Evolutionary conservation across 2,329 filamentous ascomycete species (phyloP), one percentile per base, ranked within the genome.

Genomic region (Calonectria naviculata): DNA sequence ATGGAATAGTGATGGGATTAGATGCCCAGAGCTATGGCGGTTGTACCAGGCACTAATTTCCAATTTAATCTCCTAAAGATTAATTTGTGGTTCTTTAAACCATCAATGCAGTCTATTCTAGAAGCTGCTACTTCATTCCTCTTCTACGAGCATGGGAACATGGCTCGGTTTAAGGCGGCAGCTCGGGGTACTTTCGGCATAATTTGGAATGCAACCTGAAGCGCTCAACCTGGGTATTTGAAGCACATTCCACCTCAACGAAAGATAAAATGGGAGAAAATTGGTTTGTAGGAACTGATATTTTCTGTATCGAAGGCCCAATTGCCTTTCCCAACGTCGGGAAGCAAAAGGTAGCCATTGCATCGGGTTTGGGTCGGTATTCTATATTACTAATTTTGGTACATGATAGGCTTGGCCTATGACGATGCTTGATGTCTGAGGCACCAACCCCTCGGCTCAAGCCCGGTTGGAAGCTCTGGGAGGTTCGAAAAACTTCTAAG

Each of bases 401-500:
- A 73, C 78, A 78, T 76, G 46, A 60, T 58, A 65, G 44, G 67
- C 24, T 52, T 76, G 76, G 80, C 71, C 76, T 76, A 80, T 80
- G 78, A 80, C 78, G 76, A 76, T 71, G 73, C 73, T 78, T 74
- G 75, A 67, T 78, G 79, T 75, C 76, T 79, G 71, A 80, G 77
- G 76, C 75, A 77, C 38, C 75, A 71, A 67, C 52, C 9, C 49
- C 52, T 68, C 73, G 77, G 78, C 75, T 78, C 36, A 79, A 80
- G 72, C 69, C 73, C 77, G 78, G 79, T 56, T 76, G 75, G 77
- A 78, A 78, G 78, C 63, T 77, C 77, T 78, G 70, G 76, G 75
- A 72, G 78, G 66, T 72, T 74, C 71, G 70, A 63, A 76, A 71
- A 75, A 75, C 71, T 75, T 76, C 71, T 70, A 71, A 75, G 70